Evolutionary conservation across 1,139 yeast genomes (phyloP).

Genomic region (Candida sp.): DNA sequence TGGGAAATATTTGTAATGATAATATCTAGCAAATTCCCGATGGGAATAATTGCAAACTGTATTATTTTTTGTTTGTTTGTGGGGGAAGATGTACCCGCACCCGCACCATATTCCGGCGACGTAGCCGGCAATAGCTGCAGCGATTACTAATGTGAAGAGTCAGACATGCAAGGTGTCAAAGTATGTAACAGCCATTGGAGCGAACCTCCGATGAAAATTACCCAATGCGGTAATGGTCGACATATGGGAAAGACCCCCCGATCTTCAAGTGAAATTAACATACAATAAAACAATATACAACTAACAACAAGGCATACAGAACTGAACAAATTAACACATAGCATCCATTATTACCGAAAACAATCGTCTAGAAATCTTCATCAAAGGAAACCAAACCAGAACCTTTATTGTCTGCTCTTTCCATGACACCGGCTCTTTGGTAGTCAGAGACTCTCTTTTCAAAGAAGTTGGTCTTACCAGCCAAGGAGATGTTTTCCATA

Average conservation of each 20-base stretch:
- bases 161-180: too few species aligned
- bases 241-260: not conserved
- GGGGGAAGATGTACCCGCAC: not conserved
- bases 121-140: not conserved
- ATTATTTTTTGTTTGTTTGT: not conserved
- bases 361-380: slow-evolving; percentile 44
- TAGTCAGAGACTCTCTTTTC: slow-evolving; percentile 99
- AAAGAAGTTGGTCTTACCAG: slow-evolving; percentile 98
- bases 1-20: too few species aligned
- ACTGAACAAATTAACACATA: too few species aligned
- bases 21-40: not conserved
- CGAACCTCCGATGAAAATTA: not conserved
- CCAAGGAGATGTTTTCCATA: slow-evolving; percentile 97
- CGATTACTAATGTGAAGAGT: not conserved
- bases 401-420: slow-evolving; percentile 36
- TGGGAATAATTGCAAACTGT: not conserved
- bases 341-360: too few species aligned
- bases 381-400: slow-evolving; percentile 46
- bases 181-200: not conserved
- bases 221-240: not conserved
- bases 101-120: not conserved
- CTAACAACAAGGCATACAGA: too few species aligned
- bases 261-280: not conserved
- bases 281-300: too few species aligned
- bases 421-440: slow-evolving; percentile 99